These are phyloP conservation scores for Udeniomyces megalosporus DNA, from an alignment of 768 basidiomycete species.

Conservation along the genomic window DNA sequence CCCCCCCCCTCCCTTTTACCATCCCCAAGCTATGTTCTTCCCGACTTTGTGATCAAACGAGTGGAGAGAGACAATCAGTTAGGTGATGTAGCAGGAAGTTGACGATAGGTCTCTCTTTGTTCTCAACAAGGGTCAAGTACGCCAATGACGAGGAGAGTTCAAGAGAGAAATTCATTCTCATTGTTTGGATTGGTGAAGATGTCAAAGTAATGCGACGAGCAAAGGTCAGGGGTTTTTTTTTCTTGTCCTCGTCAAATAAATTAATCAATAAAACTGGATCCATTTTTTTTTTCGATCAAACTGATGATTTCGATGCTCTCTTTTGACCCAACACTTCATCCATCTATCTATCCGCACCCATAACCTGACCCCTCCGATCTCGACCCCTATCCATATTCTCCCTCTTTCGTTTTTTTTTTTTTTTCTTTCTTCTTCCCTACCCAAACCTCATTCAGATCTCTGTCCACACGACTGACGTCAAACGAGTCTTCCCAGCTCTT, in stretches of 20 bases:
- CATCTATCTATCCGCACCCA: no score
- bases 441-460: slow-evolving; percentile 66
- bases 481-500: slow-evolving; percentile 52
- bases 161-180: slow-evolving; percentile 52
- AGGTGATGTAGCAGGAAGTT: no score
- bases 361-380: no score
- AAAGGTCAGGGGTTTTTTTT: not conserved
- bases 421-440: not conserved
- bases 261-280: no score
- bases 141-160: slow-evolving; percentile 27
- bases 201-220: slow-evolving; percentile 17
- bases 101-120: no score
- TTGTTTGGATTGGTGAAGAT: slow-evolving; percentile 29
- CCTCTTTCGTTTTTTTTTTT: not conserved
- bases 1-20: not conserved
- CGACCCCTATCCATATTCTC: not conserved
- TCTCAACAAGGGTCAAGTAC: slow-evolving; percentile 22
- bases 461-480: slow-evolving; percentile 78
- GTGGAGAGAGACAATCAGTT: no score
- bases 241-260: no score
- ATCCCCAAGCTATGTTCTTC: no score
- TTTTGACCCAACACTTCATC: no score
- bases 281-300: not conserved
- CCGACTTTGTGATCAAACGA: no score
- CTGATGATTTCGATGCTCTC: no score